Base-by-base conservation (phyloP, 2,329 filamentous ascomycete species). In the Stachybotrys elegans region DNA sequence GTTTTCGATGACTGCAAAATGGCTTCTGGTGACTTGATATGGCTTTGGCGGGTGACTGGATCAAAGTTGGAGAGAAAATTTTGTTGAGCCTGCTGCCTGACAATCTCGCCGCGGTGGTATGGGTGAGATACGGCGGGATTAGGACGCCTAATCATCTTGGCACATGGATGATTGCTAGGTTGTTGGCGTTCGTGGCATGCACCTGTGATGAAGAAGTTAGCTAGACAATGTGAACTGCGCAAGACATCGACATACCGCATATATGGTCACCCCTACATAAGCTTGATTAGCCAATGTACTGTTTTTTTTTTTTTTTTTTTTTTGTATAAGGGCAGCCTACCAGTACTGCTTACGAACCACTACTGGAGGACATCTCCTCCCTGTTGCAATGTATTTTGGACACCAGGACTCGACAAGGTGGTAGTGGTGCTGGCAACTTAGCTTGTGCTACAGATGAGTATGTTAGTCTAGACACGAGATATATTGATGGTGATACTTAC, bases 391-490 rank as follows among this genome's bases (percentile, higher is more conserved):
- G 43, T 71, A 71, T 48, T 68, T 68, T 44, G 63, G 60, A 42
- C 68, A 71, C 68, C 68, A 71, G 20, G 68, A 70, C 48, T 70
- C 68, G 45, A 71, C 68, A 48, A 69, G 57, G 50, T 76, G 73
- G 61, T 72, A 74, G 57, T 76, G 71, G 43, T 68, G 65, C 50
- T 72, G 67, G 49, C 73, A 76, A 58, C 73, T 72, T 47, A 76
- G 66, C 48, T 76, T 70, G 46, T 74, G 72, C 72, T 75, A 48
- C 29, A 37, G 19, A 20, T n/a, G 17, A 34, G 22, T 6, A 19
- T 25, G 48, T 51, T 43, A 53, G 51, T 16, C 29, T 12, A 19
- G 32, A n/a, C n/a, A n/a, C n/a, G n/a, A n/a, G 32, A 12, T 21
- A 34, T 45, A 42, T 7, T 20, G 19, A 38, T 31, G 17, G 13